These are phyloP conservation scores for Fusarium gaditjirri DNA, from an alignment of 2,329 filamentous ascomycete species.

Conservation along the genomic window DNA sequence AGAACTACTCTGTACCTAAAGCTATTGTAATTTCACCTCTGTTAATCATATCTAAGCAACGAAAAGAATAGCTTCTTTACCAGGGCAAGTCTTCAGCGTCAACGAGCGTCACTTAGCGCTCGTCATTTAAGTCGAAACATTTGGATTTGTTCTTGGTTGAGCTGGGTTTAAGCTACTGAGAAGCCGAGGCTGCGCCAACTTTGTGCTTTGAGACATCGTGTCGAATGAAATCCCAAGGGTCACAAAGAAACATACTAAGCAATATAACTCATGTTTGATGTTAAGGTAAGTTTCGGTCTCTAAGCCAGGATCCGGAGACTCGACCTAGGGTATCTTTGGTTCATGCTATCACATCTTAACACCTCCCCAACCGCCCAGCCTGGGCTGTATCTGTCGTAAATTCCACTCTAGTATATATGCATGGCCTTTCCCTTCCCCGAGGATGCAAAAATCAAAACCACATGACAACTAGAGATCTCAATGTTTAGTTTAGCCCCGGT, in stretches of 20 bases:
- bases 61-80: not conserved
- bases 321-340: slow-evolving; percentile 46
- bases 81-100: no score
- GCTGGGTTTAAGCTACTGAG: not conserved
- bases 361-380: not conserved
- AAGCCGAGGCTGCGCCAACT: not conserved
- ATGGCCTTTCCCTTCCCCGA: not conserved
- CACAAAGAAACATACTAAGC: not conserved
- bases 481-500: not conserved
- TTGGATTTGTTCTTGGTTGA: not conserved
- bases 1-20: not conserved
- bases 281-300: slow-evolving; percentile 39
- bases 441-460: slow-evolving; percentile 12
- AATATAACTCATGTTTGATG: slow-evolving; percentile 34
- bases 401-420: slow-evolving; percentile 10
- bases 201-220: not conserved
- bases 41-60: not conserved
- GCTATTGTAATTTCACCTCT: not conserved
- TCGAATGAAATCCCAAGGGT: not conserved
- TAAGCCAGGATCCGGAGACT: slow-evolving; percentile 41
- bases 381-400: slow-evolving; percentile 21
- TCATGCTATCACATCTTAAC: slow-evolving; percentile 27
- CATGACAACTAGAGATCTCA: not conserved
- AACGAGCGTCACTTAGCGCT: not conserved
- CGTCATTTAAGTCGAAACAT: not conserved